Evolutionary conservation across 177 flowering plant species (phyloP).

Genomic region (Vitis hybrid): DNA sequence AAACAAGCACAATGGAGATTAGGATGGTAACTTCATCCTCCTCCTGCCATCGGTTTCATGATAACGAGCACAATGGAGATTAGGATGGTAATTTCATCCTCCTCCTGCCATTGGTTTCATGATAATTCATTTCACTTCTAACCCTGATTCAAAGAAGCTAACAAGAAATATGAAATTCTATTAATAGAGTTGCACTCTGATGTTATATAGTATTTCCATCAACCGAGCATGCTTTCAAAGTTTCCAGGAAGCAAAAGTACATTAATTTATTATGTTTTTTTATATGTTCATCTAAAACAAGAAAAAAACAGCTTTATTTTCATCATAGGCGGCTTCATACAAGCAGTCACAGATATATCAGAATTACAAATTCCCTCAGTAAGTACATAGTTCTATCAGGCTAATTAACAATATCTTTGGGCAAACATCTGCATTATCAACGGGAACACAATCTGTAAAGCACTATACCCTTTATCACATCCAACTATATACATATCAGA

Average conservation of each 20-base stretch:
- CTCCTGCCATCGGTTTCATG: neutral
- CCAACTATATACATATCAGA: neutral
- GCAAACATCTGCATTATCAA: neutral
- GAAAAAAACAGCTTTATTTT: neutral
- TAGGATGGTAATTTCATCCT: neutral
- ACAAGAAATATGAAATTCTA: neutral
- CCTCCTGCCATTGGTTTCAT: neutral
- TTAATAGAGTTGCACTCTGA: neutral
- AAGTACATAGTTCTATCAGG: neutral
- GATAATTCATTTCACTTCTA: neutral
- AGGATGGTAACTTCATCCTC: neutral
- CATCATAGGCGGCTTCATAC: neutral
- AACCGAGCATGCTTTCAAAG: neutral
- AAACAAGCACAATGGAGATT: neutral
- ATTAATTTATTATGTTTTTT: neutral
- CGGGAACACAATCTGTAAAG: neutral
- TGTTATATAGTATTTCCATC: neutral
- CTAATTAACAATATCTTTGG: neutral
- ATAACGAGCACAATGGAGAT: neutral
- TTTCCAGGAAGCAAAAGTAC: neutral
- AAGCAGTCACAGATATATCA: neutral
- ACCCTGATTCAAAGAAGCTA: neutral
- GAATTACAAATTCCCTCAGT: neutral
- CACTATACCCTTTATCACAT: neutral
- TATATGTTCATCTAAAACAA: neutral